These are phyloP conservation scores for Heliocybe sulcata DNA, from an alignment of 1,284 basidiomycete species.

Conservation along the genomic window DNA sequence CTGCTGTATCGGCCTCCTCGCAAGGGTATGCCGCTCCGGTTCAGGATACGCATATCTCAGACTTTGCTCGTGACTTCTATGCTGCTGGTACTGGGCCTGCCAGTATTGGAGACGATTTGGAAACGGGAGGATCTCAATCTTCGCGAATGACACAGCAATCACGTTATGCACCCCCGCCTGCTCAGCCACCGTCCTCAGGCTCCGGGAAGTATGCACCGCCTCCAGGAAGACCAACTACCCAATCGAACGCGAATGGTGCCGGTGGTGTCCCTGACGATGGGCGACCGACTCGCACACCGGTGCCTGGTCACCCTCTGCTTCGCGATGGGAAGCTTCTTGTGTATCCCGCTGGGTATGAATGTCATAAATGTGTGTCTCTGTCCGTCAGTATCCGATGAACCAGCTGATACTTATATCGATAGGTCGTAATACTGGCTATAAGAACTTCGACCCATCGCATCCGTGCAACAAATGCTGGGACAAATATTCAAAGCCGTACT, in stretches of 20 bases:
- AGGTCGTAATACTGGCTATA: constrained; percentile 72
- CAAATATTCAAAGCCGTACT: constrained; percentile 51
- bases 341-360: constrained; percentile 55
- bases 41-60: constrained; percentile 35
- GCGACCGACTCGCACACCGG: constrained; percentile 52
- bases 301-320: constrained; percentile 58
- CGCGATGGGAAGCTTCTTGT: constrained; percentile 52
- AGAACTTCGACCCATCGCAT: constrained; percentile 53
- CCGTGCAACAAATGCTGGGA: constrained; percentile 70
- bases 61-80: constrained; percentile 53
- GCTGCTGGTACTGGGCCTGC: constrained; percentile 27
- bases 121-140: neutral
- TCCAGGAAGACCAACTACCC: constrained; percentile 8
- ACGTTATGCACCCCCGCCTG: constrained; percentile 19
- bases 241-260: constrained; percentile 5
- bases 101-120: neutral
- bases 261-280: constrained; percentile 32
- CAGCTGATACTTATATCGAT: neutral
- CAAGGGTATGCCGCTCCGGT: no score
- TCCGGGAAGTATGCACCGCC: constrained; percentile 13
- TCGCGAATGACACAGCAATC: constrained; percentile 8
- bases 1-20: constrained; percentile 8
- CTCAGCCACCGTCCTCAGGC: constrained; percentile 16
- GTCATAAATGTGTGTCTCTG: constrained; percentile 50
- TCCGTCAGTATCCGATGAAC: neutral